Conservation (phyloP, 441 rosid species). For the Pelargonium myrrhifolium region DNA sequence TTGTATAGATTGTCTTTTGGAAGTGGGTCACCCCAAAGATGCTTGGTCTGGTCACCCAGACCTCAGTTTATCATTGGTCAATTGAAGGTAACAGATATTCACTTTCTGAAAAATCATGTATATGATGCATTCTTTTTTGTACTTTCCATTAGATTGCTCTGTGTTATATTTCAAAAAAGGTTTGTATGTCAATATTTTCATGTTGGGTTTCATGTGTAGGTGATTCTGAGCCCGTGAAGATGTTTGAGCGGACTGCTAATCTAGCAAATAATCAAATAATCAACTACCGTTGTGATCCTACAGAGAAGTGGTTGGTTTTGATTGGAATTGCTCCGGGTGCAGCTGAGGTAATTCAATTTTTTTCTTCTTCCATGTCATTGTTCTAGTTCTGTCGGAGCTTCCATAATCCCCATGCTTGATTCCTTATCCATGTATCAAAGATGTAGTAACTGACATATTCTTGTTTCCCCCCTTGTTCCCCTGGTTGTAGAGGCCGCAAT, state of each 20-base stretch:
- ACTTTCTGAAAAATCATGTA: too few species aligned
- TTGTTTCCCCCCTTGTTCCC: too few species aligned
- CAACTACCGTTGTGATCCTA: constrained; percentile 86
- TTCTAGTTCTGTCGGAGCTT: too few species aligned
- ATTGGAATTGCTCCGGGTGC: constrained; percentile 99
- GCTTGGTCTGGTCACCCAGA: constrained; percentile 93
- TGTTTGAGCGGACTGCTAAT: constrained; percentile 99
- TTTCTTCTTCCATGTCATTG: neutral
- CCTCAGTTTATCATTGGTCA: constrained; percentile 93
- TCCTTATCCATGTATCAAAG: too few species aligned
- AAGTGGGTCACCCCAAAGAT: constrained; percentile 89
- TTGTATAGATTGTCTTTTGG: constrained; percentile 84
- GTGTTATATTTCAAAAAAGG: too few species aligned
- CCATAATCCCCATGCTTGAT: too few species aligned
- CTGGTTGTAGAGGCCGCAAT: constrained; percentile 66
- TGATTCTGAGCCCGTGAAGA: constrained; percentile 92
- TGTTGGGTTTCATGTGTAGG: too few species aligned
- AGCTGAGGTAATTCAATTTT: constrained; percentile 97
- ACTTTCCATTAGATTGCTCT: too few species aligned
- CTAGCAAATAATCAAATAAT: constrained; percentile 89
- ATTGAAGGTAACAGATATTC: constrained; percentile 58
- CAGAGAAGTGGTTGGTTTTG: constrained; percentile 98
- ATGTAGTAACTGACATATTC: too few species aligned
- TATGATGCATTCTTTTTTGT: too few species aligned
- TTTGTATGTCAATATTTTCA: too few species aligned